A percentile compares a stretch with the other conserved stretches of the same genome.
These are phyloP conservation scores for Saprolegnia parasitica DNA, from an alignment of 352 stramenopile species.

Conservation along the genomic window DNA sequence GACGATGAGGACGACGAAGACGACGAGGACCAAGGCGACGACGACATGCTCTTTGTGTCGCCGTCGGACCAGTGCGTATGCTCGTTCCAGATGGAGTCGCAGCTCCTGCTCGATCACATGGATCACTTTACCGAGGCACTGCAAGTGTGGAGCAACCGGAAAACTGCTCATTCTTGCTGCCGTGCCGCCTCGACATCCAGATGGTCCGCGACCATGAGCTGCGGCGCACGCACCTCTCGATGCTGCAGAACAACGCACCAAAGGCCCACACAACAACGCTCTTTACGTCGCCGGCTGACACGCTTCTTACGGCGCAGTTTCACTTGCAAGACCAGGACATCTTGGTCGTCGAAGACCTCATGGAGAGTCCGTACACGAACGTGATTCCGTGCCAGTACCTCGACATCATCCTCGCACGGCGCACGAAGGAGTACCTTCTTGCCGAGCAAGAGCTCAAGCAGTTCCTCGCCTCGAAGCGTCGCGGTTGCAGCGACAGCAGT, in stretches of 20 bases:
- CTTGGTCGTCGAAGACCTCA: conserved; percentile 77
- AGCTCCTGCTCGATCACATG: conserved; percentile 70
- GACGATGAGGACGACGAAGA: conserved; percentile 16
- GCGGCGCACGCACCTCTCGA: conserved; percentile 5
- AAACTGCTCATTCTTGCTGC: conserved; percentile 9
- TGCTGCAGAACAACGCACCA: background rate
- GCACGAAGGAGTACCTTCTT: conserved; percentile 71
- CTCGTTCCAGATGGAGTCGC: conserved; percentile 31
- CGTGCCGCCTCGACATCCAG: background rate
- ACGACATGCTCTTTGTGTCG: conserved; percentile 10
- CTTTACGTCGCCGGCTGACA: conserved; percentile 60
- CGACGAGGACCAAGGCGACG: conserved; percentile 42
- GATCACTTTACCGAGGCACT: conserved; percentile 69
- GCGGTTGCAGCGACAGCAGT: conserved; percentile 36
- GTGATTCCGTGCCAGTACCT: conserved; percentile 76
- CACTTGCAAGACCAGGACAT: conserved; percentile 78
- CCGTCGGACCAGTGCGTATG: conserved; percentile 10
- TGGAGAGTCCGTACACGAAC: conserved; percentile 73
- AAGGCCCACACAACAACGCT: conserved; percentile 53
- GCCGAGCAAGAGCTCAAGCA: conserved; percentile 66
- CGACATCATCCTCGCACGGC: conserved; percentile 70
- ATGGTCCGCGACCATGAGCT: conserved; percentile 9
- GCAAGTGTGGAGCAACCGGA: conserved; percentile 1
- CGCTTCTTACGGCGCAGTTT: conserved; percentile 74
- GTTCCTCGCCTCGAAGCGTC: conserved; percentile 69